Evolutionary conservation across 2,329 filamentous ascomycete species (phyloP).

Genomic region (Aspergillus sojae): DNA sequence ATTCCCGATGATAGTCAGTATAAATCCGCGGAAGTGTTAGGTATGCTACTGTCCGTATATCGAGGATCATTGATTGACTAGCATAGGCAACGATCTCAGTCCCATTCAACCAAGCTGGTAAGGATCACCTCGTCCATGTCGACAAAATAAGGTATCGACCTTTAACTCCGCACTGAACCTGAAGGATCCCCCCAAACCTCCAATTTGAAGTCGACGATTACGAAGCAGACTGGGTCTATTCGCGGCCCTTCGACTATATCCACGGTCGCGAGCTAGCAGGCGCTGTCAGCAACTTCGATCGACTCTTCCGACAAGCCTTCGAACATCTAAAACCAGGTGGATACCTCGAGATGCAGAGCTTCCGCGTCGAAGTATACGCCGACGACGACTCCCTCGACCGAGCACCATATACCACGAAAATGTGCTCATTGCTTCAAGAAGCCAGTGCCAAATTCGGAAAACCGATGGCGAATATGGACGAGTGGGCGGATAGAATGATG

Average conservation of each 20-base stretch:
- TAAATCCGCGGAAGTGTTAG: slow-evolving; percentile 33
- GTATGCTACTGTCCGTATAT: slow-evolving; percentile 18
- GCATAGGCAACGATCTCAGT: slow-evolving; percentile 34
- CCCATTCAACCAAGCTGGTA: slow-evolving; percentile 37
- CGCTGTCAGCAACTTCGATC: slow-evolving; percentile 30
- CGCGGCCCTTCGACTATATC: slow-evolving; percentile 33
- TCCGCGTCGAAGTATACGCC: slow-evolving; percentile 78
- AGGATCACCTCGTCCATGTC: not conserved
- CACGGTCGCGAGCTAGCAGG: slow-evolving; percentile 37
- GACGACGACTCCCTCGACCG: slow-evolving; percentile 13
- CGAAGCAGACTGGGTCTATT: slow-evolving; percentile 33
- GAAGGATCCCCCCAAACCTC: slow-evolving; percentile 38
- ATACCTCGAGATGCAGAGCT: slow-evolving; percentile 29
- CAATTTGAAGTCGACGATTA: slow-evolving; percentile 38
- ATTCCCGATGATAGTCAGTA: slow-evolving; percentile 18
- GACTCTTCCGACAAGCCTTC: slow-evolving; percentile 30
- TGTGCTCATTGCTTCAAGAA: not conserved
- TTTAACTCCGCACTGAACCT: not conserved
- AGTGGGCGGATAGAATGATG: not conserved
- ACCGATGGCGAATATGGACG: not conserved
- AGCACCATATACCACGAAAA: not conserved
- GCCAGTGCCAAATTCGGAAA: not conserved
- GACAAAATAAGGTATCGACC: not conserved
- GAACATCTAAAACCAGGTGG: slow-evolving; percentile 30
- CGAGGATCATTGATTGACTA: not conserved